These are phyloP conservation scores for Gnaphalium uliginosum DNA, from an alignment of 129 eudicot species.

Conservation along the genomic window DNA sequence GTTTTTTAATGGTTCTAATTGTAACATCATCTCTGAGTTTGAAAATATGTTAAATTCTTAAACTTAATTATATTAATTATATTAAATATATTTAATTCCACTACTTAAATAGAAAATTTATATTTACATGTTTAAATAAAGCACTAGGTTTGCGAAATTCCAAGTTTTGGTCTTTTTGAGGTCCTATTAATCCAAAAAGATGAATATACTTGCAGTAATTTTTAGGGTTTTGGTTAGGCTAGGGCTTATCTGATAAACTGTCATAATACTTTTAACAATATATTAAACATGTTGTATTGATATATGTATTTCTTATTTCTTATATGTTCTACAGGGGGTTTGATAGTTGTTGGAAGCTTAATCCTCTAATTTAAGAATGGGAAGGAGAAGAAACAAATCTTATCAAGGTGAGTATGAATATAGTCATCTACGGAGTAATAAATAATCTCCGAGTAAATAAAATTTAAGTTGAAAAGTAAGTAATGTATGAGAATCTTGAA, in stretches of 20 bases:
- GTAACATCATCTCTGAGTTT: conserved; percentile 1
- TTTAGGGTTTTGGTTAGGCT: background rate
- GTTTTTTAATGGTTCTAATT: conserved; percentile 16
- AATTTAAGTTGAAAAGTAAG: background rate
- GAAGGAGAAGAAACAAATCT: conserved; percentile 30
- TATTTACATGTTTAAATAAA: no score
- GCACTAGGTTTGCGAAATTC: no score
- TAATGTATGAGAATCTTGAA: background rate
- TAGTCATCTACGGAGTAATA: background rate
- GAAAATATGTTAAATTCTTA: background rate
- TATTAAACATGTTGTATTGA: background rate
- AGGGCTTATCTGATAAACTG: background rate
- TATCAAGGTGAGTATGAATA: conserved; percentile 24
- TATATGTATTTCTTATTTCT: background rate
- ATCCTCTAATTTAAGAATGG: conserved; percentile 25
- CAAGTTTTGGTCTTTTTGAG: background rate
- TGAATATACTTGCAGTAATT: background rate
- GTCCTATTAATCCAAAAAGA: background rate
- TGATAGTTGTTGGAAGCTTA: conserved; percentile 9
- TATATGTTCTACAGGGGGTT: conserved; percentile 19
- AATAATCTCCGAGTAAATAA: background rate
- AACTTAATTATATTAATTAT: no score
- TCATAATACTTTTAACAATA: background rate
- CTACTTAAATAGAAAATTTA: no score
- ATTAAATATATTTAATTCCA: no score